These are phyloP conservation scores for Phytomonas serpens DNA, from an alignment of 208 protist species.

Conservation along the genomic window DNA sequence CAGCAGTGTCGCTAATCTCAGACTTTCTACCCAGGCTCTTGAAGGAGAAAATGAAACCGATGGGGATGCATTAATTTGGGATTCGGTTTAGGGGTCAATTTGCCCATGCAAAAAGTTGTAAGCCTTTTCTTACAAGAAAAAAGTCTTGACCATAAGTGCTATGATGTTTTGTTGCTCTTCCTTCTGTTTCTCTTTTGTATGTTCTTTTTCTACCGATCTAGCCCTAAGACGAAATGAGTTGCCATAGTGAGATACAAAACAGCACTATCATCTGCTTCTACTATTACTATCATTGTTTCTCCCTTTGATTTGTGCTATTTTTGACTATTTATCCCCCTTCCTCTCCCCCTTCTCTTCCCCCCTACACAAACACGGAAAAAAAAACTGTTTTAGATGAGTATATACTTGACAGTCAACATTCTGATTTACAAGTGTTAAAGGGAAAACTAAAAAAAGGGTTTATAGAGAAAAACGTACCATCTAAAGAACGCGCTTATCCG, in stretches of 20 bases:
- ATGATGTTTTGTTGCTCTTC: neutral
- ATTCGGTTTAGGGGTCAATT: slow-evolving; percentile 6
- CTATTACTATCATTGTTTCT: slow-evolving; percentile 1
- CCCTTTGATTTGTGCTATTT: slow-evolving; percentile 8
- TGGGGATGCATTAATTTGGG: slow-evolving; percentile 11
- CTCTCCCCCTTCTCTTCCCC: slow-evolving; percentile 14
- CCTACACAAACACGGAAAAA: neutral
- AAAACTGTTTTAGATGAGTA: neutral
- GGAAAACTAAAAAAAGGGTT: neutral
- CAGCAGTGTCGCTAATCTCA: neutral
- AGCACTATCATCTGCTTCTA: slow-evolving; percentile 1
- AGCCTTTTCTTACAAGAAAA: neutral
- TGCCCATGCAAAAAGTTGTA: neutral
- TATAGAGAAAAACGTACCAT: slow-evolving; percentile 14
- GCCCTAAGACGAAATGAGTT: neutral
- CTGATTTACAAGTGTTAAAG: neutral
- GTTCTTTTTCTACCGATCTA: neutral
- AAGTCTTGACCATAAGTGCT: neutral
- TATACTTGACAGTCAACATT: slow-evolving; percentile 2
- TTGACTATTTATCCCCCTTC: slow-evolving; percentile 15
- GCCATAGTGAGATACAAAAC: neutral
- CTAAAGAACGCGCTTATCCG: neutral
- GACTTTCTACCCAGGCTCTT: neutral
- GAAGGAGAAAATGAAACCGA: neutral
- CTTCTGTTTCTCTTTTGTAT: neutral